Evolutionary conservation across 139 green algal species (phyloP), one percentile per base, ranked within the genome.

Genomic region (Chlorella sp.): DNA sequence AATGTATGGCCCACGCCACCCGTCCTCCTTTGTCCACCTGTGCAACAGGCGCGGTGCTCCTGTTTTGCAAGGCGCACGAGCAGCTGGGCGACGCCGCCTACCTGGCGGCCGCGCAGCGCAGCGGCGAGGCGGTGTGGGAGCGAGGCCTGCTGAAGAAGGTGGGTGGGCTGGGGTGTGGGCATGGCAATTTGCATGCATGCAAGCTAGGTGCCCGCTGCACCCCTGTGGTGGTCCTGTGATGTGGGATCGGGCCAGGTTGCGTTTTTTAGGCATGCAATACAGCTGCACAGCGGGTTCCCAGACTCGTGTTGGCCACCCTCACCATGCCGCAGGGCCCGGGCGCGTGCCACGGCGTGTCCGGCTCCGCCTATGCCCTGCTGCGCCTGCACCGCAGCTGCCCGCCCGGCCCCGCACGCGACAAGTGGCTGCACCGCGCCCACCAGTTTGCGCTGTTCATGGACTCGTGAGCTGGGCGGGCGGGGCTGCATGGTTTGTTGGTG

Each of bases 361-460:
- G 93, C 65, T 94, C 90, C 76, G 92, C 87, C 36, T 95, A 93
- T 69, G 88, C 91, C 0, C 86, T 96, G 44, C 82, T 96, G 44
- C 60, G 75, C 8, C 67, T 93, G 58, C 90, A 87, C 30, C 84
- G 77, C 64, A 72, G 32, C 38, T 24, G 34, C 65, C n/a, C 65
- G 16, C 34, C n/a, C 34, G 17, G 14, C 34, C 65, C 34, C 19
- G 9, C 65, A 11, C 34, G n/a, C 34, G 46, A 81, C 20, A 72
- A 68, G 58, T 90, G 87, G 67, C 87, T 92, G 36, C 44, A 78
- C n/a, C 84, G 87, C 2, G 89, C 92, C 32, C 64, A 70, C 56
- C 58, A 84, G 56, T 94, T 94, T 93, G 92, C 78, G 4, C 51
- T 85, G 48, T 92, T 88, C 64, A 89, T 87, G 64, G 73, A 64